Percentiles rank a stretch among this genome's conserved stretches.
Conservation (phyloP, 2,329 filamentous ascomycete species). For the Alternaria conjuncta region DNA sequence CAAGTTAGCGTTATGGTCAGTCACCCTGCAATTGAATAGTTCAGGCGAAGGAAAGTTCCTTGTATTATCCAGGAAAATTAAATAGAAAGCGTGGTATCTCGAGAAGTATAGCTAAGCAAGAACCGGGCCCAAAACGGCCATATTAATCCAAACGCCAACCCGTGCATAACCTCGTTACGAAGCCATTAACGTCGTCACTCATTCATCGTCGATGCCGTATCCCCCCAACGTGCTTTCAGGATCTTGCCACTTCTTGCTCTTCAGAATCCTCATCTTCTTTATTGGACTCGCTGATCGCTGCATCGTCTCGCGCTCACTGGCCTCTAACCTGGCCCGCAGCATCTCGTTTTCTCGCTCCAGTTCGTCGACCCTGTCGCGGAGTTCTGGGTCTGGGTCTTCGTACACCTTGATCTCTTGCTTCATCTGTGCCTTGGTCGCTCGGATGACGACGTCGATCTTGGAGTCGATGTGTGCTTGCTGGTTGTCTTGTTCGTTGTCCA, state of each 20-base stretch:
- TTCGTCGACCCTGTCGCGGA: constrained; percentile 47
- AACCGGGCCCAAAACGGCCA: background rate
- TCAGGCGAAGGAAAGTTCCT: background rate
- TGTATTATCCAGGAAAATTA: background rate
- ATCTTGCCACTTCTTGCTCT: constrained; percentile 57
- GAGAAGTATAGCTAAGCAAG: constrained; percentile 2
- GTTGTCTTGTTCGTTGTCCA: constrained; percentile 77
- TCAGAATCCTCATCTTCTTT: constrained; percentile 58
- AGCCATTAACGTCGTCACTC: constrained; percentile 3
- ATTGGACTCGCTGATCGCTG: constrained; percentile 51
- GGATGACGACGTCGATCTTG: constrained; percentile 78
- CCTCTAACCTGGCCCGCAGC: constrained; percentile 48
- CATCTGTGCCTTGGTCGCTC: constrained; percentile 55
- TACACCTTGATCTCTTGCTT: constrained; percentile 50
- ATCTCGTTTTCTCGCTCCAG: constrained; percentile 55
- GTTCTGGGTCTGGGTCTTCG: constrained; percentile 50
- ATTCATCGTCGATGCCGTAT: constrained; percentile 28
- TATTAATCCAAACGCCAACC: background rate
- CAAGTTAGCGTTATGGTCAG: background rate
- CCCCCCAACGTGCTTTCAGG: constrained; percentile 29
- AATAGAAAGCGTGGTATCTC: constrained; percentile 12
- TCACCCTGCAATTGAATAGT: background rate
- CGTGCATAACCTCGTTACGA: constrained; percentile 7
- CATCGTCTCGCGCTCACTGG: constrained; percentile 49
- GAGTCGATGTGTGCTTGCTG: constrained; percentile 85